phyloP scores from a whole-genome alignment of 495 filamentous ascomycete genomes.

The Aspergillus bridgeri region DNA sequence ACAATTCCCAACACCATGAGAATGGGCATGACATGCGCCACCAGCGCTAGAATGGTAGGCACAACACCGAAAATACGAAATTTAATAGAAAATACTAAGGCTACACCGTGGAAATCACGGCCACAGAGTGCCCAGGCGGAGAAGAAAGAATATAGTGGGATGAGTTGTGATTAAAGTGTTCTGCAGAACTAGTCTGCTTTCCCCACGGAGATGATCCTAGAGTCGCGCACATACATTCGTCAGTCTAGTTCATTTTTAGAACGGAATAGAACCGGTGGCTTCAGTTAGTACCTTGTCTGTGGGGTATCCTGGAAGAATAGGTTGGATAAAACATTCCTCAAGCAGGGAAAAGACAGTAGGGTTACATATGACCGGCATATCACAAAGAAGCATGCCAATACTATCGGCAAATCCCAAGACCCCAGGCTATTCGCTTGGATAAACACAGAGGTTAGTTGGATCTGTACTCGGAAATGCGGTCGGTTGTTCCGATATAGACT shows the following conservation, averaged over 20 bases:
- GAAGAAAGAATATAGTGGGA: neutral
- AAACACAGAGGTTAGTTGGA: neutral
- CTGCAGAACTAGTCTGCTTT: constrained; percentile 8
- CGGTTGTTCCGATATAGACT: neutral
- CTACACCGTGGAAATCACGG: neutral
- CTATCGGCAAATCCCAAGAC: neutral
- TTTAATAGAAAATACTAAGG: neutral
- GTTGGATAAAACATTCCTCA: too few species aligned
- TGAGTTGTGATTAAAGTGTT: constrained; percentile 1
- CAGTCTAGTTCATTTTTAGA: neutral
- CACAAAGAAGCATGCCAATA: neutral
- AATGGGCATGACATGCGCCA: neutral
- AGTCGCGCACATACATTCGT: neutral
- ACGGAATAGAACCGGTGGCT: neutral
- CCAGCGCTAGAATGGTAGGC: neutral
- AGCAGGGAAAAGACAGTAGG: too few species aligned
- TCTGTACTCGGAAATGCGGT: neutral
- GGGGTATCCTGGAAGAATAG: neutral
- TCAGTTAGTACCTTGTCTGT: neutral
- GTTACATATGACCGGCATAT: neutral
- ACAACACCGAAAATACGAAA: neutral
- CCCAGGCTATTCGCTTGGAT: neutral
- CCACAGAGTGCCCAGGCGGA: neutral
- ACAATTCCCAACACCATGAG: neutral
- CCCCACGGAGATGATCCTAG: constrained; percentile 7